phyloP scores from a whole-genome alignment of 306 rosid species.

The Hippophae rhamnoides region DNA sequence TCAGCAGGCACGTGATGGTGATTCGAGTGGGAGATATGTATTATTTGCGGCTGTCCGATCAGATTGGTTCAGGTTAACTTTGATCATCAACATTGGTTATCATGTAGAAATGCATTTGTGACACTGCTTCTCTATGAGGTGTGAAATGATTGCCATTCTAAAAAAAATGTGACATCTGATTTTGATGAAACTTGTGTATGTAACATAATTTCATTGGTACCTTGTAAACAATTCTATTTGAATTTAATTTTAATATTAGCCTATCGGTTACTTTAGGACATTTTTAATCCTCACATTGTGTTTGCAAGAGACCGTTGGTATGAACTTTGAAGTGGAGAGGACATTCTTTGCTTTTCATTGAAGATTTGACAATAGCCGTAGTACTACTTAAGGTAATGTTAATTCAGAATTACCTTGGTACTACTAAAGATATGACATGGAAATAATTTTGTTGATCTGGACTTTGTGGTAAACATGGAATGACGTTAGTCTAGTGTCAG shows the following conservation, averaged over 20 bases:
- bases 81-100: slow-evolving; percentile 16
- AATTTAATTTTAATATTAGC: slow-evolving; percentile 42
- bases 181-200: slow-evolving; percentile 82
- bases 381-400: slow-evolving; percentile 52
- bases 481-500: too few species aligned
- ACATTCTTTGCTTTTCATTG: slow-evolving; percentile 63
- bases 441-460: too few species aligned
- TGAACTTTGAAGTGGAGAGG: slow-evolving; percentile 58
- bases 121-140: slow-evolving; percentile 24
- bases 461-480: too few species aligned
- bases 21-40: slow-evolving; percentile 45
- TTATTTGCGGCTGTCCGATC: slow-evolving; percentile 34
- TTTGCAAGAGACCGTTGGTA: slow-evolving; percentile 98
- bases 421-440: too few species aligned
- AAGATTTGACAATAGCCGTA: slow-evolving; percentile 62
- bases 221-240: slow-evolving; percentile 54
- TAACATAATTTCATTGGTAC: slow-evolving; percentile 61
- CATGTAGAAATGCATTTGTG: slow-evolving; percentile 43
- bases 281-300: slow-evolving; percentile 78
- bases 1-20: slow-evolving; percentile 51
- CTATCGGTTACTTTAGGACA: slow-evolving; percentile 26
- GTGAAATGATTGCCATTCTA: slow-evolving; percentile 49
- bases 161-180: slow-evolving; percentile 26
- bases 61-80: slow-evolving; percentile 65
- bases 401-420: slow-evolving; percentile 33